Evolutionary conservation across 2,329 filamentous ascomycete species (phyloP).

Genomic region (Botryotinia calthae): DNA sequence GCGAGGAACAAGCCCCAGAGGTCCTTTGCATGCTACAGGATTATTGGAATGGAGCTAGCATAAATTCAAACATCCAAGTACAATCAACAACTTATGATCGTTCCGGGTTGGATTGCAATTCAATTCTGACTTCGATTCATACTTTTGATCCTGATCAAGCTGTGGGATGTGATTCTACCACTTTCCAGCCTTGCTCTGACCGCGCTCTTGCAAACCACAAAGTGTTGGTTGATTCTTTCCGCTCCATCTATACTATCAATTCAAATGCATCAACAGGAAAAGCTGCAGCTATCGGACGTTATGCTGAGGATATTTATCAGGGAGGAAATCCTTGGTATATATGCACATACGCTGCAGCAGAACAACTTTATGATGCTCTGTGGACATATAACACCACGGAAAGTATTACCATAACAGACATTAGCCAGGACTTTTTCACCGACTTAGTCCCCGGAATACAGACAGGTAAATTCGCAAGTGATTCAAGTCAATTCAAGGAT

Average conservation of each 20-base stretch:
- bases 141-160: conserved; percentile 60
- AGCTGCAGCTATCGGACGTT: conserved; percentile 64
- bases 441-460: conserved; percentile 58
- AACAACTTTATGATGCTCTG: conserved; percentile 56
- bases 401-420: conserved; percentile 59
- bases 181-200: conserved; percentile 62
- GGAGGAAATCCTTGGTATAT: conserved; percentile 70
- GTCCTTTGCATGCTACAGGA: conserved; percentile 70
- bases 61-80: conserved; percentile 66
- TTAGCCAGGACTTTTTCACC: conserved; percentile 69
- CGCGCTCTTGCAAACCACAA: conserved; percentile 72
- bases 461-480: conserved; percentile 61
- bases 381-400: conserved; percentile 66
- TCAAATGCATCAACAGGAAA: conserved; percentile 56
- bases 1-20: conserved; percentile 61
- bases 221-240: conserved; percentile 69
- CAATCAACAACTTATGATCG: conserved; percentile 50
- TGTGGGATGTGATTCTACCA: conserved; percentile 63
- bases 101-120: conserved; percentile 69
- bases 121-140: conserved; percentile 62
- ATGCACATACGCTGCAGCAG: conserved; percentile 59
- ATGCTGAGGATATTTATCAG: conserved; percentile 70
- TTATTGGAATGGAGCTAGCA: conserved; percentile 70
- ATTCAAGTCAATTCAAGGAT: conserved; percentile 51
- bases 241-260: conserved; percentile 64